A percentile compares a stretch with the other conserved stretches of the same genome.
These are phyloP conservation scores for Fomitopsis pulvina DNA, from an alignment of 768 basidiomycete species.

Conservation along the genomic window DNA sequence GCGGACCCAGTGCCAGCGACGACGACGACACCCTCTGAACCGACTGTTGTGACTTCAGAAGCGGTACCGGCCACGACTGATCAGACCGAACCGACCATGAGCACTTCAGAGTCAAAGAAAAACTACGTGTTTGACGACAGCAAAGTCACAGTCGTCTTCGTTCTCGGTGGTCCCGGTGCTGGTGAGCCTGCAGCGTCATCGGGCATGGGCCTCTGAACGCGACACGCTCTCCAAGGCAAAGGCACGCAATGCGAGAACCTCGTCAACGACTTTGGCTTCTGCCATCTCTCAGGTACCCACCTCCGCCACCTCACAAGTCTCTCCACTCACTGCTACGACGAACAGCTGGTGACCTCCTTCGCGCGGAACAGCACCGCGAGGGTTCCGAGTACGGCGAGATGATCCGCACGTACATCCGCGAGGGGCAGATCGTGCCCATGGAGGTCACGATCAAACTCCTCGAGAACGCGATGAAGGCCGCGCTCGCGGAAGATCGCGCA, in stretches of 20 bases:
- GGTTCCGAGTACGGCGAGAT: conserved; percentile 78
- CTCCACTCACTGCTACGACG: background rate
- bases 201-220: background rate
- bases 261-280: conserved; percentile 80
- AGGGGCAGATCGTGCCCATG: conserved; percentile 93
- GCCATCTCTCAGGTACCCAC: conserved; percentile 81
- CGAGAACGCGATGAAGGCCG: conserved; percentile 81
- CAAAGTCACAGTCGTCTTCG: conserved; percentile 86
- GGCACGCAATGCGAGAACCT: conserved; percentile 90
- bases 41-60: background rate
- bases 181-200: conserved; percentile 37
- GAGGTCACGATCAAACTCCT: conserved; percentile 94
- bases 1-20: background rate
- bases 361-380: conserved; percentile 86
- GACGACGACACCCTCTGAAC: background rate
- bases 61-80: background rate
- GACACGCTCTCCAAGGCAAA: conserved; percentile 53
- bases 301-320: background rate
- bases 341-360: conserved; percentile 92
- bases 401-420: conserved; percentile 83
- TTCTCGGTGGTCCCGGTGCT: conserved; percentile 95
- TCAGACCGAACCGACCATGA: background rate
- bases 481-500: conserved; percentile 36
- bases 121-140: conserved; percentile 54
- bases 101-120: conserved; percentile 4